Conservation (phyloP, 2,329 filamentous ascomycete genomes). For the Diaporthe sp. region DNA sequence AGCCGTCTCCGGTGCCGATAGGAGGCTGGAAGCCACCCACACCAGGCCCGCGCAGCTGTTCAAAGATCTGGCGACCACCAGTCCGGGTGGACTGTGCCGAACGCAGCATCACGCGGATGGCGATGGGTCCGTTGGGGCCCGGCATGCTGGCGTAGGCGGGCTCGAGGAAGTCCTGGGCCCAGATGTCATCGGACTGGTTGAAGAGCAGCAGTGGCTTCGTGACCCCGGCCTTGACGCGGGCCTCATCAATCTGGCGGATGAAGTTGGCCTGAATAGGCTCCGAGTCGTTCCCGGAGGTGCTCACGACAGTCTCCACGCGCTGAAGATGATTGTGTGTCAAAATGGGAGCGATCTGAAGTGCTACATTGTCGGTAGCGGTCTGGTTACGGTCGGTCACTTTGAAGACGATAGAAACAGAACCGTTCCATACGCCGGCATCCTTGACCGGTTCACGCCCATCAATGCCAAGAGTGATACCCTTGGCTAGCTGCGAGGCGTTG, state of each 20-base stretch:
- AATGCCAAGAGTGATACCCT: neutral
- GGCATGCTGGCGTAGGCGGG: neutral
- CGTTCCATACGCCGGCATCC: neutral
- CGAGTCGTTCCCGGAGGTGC: neutral
- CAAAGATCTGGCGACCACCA: neutral
- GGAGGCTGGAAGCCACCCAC: neutral
- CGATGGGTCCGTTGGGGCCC: neutral
- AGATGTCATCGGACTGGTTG: neutral
- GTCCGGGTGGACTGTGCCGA: neutral
- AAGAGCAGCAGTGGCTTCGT: neutral
- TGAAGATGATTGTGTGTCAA: neutral
- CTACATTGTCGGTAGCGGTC: neutral
- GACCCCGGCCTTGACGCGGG: neutral
- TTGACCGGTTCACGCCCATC: neutral
- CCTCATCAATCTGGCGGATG: neutral
- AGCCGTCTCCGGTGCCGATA: neutral
- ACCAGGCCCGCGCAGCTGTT: neutral
- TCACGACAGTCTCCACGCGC: neutral
- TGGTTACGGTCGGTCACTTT: neutral
- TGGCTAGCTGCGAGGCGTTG: neutral
- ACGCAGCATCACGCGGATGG: neutral
- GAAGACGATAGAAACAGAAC: neutral
- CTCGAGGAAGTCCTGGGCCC: neutral
- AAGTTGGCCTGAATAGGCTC: neutral
- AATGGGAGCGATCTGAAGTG: neutral